Evolutionary conservation across 495 filamentous ascomycete genomes (phyloP).

Genomic region (Annulohypoxylon moriforme): DNA sequence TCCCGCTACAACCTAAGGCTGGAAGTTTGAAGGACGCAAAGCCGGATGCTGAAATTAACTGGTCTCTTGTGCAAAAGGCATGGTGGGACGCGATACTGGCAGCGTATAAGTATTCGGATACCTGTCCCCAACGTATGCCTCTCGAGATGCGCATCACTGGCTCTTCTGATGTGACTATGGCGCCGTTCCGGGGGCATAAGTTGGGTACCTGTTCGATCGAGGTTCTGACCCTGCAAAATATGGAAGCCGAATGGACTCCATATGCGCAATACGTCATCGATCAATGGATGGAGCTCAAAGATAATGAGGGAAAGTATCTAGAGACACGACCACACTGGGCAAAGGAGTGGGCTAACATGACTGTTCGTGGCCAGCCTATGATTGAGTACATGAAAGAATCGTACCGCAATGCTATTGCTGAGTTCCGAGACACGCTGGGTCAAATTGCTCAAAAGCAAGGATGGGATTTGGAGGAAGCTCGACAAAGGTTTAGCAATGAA

Average conservation of each 20-base stretch:
- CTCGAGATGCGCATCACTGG: conserved; percentile 66
- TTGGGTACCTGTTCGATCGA: conserved; percentile 63
- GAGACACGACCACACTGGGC: conserved; percentile 66
- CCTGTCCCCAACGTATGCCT: conserved; percentile 61
- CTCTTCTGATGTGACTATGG: conserved; percentile 62
- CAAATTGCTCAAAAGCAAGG: conserved; percentile 60
- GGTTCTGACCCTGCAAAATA: conserved; percentile 59
- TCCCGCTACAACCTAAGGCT: conserved; percentile 55
- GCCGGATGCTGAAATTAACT: conserved; percentile 55
- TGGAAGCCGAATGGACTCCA: conserved; percentile 56
- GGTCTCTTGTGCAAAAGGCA: conserved; percentile 55
- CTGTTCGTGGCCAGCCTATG: conserved; percentile 46
- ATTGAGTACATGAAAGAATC: conserved; percentile 56
- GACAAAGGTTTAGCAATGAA: conserved; percentile 25
- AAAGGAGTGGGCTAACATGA: conserved; percentile 62
- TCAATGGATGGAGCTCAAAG: conserved; percentile 59
- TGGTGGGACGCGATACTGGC: conserved; percentile 66
- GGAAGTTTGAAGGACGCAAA: conserved; percentile 24
- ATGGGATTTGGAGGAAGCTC: conserved; percentile 57
- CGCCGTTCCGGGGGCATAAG: conserved; percentile 61
- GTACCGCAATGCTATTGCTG: conserved; percentile 58
- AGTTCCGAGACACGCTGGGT: conserved; percentile 53
- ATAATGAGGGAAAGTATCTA: conserved; percentile 42
- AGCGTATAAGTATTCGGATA: conserved; percentile 54
- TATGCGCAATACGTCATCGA: conserved; percentile 61